Evolutionary conservation across 1,284 basidiomycete genomes (phyloP).

Genomic region (Cutaneotrichosporon mucoides): DNA sequence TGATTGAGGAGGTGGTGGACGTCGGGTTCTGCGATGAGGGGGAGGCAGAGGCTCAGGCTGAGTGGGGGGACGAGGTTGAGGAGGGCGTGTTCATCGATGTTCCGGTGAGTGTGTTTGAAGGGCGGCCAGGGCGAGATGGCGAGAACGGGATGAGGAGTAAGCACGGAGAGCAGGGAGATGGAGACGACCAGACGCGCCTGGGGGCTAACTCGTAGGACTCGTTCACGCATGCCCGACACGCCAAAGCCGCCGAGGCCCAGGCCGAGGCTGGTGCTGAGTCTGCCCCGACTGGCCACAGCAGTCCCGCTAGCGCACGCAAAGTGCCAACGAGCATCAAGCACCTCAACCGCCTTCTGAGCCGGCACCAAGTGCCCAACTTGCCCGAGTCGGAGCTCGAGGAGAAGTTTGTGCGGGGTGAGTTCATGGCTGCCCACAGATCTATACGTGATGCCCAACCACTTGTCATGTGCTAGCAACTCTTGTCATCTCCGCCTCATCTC

Average conservation of each 20-base stretch:
- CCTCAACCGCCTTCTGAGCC: conserved; percentile 35
- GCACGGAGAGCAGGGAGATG: too few relatives aligned
- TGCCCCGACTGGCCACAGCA: too few relatives aligned
- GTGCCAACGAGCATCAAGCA: conserved; percentile 28
- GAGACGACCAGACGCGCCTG: too few relatives aligned
- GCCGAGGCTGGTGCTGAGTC: neutral
- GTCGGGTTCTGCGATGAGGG: conserved; percentile 3
- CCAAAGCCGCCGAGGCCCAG: neutral
- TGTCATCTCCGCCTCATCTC: too few relatives aligned
- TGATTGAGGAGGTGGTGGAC: conserved; percentile 8
- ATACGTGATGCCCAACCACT: too few relatives aligned
- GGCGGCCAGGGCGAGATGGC: too few relatives aligned
- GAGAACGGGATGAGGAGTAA: too few relatives aligned
- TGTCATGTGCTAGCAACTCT: too few relatives aligned
- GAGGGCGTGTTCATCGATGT: conserved; percentile 18
- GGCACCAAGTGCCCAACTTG: conserved; percentile 28
- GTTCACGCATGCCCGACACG: neutral
- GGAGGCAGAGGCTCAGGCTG: conserved; percentile 4
- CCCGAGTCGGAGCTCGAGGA: conserved; percentile 46
- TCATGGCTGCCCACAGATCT: too few relatives aligned
- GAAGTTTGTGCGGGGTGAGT: conserved; percentile 46
- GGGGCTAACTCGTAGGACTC: neutral
- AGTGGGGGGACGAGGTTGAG: conserved; percentile 16
- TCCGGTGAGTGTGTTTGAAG: conserved; percentile 10
- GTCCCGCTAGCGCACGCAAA: too few relatives aligned